Percentiles rank a stretch among this genome's conserved stretches.
Conservation (phyloP, 2,329 filamentous ascomycete genomes). For the Aspergillus tanneri region DNA sequence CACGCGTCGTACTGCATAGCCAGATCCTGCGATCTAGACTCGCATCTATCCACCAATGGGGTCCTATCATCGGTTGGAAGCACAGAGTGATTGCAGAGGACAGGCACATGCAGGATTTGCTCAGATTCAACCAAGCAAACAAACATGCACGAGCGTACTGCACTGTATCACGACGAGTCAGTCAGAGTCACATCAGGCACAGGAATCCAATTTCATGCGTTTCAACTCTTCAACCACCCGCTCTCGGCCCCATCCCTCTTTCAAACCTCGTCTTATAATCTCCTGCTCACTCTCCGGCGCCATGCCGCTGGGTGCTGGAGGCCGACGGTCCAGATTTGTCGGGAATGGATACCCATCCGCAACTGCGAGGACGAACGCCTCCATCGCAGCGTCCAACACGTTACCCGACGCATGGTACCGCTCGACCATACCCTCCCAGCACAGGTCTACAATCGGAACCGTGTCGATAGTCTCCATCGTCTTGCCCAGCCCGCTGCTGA, state of each 20-base stretch:
- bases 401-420: conserved; percentile 44
- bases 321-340: conserved; percentile 59
- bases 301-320: conserved; percentile 58
- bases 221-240: conserved; percentile 45
- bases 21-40: too few species aligned
- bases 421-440: conserved; percentile 55
- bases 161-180: neutral
- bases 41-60: too few species aligned
- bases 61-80: too few species aligned
- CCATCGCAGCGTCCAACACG: conserved; percentile 41
- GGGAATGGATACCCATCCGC: conserved; percentile 63
- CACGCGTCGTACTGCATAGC: too few species aligned
- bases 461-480: conserved; percentile 63
- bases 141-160: neutral
- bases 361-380: conserved; percentile 52
- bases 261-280: conserved; percentile 48
- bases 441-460: conserved; percentile 51
- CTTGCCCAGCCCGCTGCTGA: conserved; percentile 62
- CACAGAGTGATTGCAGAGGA: too few species aligned
- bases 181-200: conserved; percentile 11
- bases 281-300: conserved; percentile 61
- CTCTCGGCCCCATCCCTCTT: conserved; percentile 41
- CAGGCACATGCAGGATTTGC: neutral
- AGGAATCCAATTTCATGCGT: conserved; percentile 39
- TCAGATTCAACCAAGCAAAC: neutral